Base-by-base conservation (phyloP, 768 basidiomycete species). In the Naganishia randhawae region DNA sequence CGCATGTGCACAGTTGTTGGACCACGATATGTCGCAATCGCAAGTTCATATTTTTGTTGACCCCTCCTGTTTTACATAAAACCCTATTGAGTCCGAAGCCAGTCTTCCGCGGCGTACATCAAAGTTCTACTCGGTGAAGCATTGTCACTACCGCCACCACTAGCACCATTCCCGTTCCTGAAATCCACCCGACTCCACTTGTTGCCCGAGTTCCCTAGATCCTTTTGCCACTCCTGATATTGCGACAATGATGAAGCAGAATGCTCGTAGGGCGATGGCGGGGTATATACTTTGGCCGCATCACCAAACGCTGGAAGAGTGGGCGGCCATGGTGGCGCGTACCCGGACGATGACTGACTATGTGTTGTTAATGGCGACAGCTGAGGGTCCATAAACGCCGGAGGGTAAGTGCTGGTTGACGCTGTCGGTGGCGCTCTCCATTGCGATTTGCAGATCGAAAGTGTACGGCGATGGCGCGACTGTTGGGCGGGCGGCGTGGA, bases 41-140 rank as follows among this genome's bases (percentile, higher is more conserved):
- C n/a, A n/a, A n/a, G n/a, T n/a, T n/a, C n/a, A n/a, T n/a, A 48
- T 48, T 7, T 48, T 48, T 48, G 45, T 42, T 42, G 16, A n/a
- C 19, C 25, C 19, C 25, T 17, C 25, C 25, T 48, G 3, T n/a
- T 3, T 6, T 48, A 29, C 25, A 52, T 25, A 52, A 2, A 9
- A 31, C 4, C 25, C 25, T 41, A 61, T 22, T 42, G 57, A 10
- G 57, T 61, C 16, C 57, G 57, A 5, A 61, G 39, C 57, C 57
- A 61, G 22, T 42, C 57, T 35, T 61, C 57, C 37, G 57, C 57
- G 25, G 57, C 57, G 41, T 61, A 61, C 57, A 37, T 61, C 13
- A 61, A 61, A 16, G 57, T 61, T 27, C 57, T 39, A 61, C 57
- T 61, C 13, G 57, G 57, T 39, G 57, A n/a, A 29, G 57, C 3